phyloP scores from a whole-genome alignment of 306 rosid genomes.

The Cicer yamashitae region DNA sequence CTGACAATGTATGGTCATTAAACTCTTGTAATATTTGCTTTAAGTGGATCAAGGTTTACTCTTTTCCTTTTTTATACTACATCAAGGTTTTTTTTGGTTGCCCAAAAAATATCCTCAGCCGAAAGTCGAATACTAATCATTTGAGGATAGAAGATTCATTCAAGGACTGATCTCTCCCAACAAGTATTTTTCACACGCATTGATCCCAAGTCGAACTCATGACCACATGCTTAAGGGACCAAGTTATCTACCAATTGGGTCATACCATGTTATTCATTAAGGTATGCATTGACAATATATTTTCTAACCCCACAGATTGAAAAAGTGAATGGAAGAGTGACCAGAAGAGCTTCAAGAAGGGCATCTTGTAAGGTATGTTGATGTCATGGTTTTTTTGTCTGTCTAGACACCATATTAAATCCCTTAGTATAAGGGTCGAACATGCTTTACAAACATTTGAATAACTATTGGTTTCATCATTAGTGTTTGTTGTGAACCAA shows the following conservation, averaged over 20 bases:
- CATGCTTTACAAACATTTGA: neutral
- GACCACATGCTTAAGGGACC: too few species aligned
- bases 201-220: too few species aligned
- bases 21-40: neutral
- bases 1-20: too few species aligned
- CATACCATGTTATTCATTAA: too few species aligned
- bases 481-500: neutral
- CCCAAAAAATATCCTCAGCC: too few species aligned
- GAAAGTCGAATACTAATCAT: too few species aligned
- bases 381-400: conserved; percentile 11
- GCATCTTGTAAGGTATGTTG: conserved; percentile 80
- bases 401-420: conserved; percentile 5
- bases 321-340: conserved; percentile 58
- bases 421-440: neutral
- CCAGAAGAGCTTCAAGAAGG: conserved; percentile 74
- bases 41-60: neutral
- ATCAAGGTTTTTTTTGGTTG: too few species aligned
- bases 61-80: too few species aligned
- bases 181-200: too few species aligned
- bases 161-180: too few species aligned
- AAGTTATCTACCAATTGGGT: too few species aligned
- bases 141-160: too few species aligned
- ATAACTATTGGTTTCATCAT: neutral
- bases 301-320: conserved; percentile 58
- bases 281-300: neutral